A percentile compares a stretch with the other conserved stretches of the same genome.
These are phyloP conservation scores for Colletotrichum cuscutae DNA, from an alignment of 2,329 filamentous ascomycete species.

Conservation along the genomic window DNA sequence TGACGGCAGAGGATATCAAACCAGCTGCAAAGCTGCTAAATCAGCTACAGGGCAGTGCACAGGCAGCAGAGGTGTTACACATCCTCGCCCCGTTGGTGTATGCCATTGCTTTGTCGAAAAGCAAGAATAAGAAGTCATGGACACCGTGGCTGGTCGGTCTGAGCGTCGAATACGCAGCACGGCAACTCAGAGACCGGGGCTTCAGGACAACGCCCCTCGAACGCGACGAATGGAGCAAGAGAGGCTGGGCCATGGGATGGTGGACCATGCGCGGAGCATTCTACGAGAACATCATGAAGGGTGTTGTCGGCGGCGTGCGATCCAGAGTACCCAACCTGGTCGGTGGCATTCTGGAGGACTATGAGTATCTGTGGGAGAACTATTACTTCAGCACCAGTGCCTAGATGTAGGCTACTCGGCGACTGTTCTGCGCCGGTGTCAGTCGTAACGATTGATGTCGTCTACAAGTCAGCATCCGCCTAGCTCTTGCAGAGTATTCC, in stretches of 20 bases:
- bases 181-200: conserved; percentile 82
- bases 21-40: conserved; percentile 89
- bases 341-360: conserved; percentile 90
- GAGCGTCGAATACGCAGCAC: conserved; percentile 85
- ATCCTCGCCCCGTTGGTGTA: conserved; percentile 91
- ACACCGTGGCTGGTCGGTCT: conserved; percentile 90
- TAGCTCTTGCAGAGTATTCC: not conserved
- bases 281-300: conserved; percentile 90
- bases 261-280: conserved; percentile 98
- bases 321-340: conserved; percentile 84
- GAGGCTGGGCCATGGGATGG: conserved; percentile 93
- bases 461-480: not conserved
- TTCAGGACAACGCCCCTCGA: conserved; percentile 88
- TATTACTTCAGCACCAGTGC: conserved; percentile 85
- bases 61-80: conserved; percentile 89
- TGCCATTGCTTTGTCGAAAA: conserved; percentile 81
- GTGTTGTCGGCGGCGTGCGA: conserved; percentile 76
- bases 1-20: conserved; percentile 97
- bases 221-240: conserved; percentile 86
- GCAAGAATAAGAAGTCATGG: conserved; percentile 82
- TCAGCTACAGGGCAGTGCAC: conserved; percentile 76
- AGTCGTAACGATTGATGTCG: not conserved
- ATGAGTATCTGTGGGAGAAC: conserved; percentile 97
- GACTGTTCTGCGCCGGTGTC: not conserved
- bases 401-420: conserved; percentile 35